A percentile compares a stretch with the other conserved stretches of the same genome.
Evolutionary conservation across 345 rosid species (phyloP).

Genomic region (Fremontodendron californicum): DNA sequence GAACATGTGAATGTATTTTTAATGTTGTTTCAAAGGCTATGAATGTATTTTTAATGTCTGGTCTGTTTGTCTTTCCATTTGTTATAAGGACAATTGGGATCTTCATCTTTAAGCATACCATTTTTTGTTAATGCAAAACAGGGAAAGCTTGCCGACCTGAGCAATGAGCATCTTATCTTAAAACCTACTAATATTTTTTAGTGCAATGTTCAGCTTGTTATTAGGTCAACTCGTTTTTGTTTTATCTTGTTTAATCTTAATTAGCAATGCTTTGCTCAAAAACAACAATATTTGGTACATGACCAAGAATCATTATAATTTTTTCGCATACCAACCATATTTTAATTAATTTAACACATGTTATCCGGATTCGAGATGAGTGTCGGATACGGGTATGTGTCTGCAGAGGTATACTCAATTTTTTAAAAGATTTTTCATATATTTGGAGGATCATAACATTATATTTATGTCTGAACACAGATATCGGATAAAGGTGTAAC

Average conservation of each 20-base stretch:
- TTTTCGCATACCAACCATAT: neutral
- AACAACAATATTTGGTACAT: neutral
- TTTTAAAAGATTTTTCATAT: too few species aligned
- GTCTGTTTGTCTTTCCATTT: neutral
- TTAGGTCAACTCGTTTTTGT: neutral
- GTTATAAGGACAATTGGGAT: neutral
- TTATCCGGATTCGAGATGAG: too few species aligned
- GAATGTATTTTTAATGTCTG: neutral
- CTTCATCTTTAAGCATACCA: slow-evolving; percentile 2
- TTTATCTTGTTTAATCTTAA: neutral
- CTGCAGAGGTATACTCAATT: too few species aligned
- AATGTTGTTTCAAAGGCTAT: neutral
- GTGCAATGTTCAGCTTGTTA: neutral
- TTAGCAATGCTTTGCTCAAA: neutral
- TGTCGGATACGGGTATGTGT: too few species aligned
- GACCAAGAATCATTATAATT: neutral
- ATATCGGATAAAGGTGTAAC: too few species aligned
- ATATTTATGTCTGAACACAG: too few species aligned
- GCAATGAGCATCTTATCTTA: slow-evolving; percentile 12
- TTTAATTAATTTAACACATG: too few species aligned
- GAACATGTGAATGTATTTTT: neutral
- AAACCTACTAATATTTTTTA: neutral
- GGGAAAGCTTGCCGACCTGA: neutral
- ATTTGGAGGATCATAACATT: too few species aligned
- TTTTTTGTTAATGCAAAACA: neutral